phyloP scores from a whole-genome alignment of 2,329 filamentous ascomycete genomes.

The Trichoderma koningii region DNA sequence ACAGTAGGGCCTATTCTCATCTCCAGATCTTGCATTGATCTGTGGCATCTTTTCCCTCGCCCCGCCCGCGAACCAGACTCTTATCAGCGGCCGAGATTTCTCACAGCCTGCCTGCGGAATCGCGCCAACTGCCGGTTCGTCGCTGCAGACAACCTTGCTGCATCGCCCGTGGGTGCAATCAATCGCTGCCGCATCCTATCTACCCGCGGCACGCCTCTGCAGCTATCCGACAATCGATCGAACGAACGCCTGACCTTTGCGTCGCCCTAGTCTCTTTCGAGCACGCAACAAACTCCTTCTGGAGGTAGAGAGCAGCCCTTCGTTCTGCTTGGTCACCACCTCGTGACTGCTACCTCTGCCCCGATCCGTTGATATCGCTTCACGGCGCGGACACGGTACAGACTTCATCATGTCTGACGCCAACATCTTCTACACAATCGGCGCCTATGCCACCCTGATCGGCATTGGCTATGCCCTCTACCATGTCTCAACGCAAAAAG shows the following conservation, averaged over 20 bases:
- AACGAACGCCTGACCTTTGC: constrained; percentile 14
- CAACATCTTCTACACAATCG: constrained; percentile 42
- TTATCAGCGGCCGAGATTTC: constrained; percentile 27
- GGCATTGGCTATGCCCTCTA: constrained; percentile 43
- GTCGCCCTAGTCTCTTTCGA: not conserved
- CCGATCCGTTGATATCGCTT: not conserved
- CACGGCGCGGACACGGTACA: not conserved
- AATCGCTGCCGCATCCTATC: constrained; percentile 12
- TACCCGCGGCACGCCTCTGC: constrained; percentile 17
- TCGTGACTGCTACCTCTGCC: not conserved
- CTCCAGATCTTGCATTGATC: not conserved
- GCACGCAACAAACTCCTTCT: not conserved
- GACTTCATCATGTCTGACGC: constrained; percentile 39
- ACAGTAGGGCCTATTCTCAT: not conserved
- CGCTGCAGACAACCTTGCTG: constrained; percentile 25
- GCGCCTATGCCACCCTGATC: constrained; percentile 43
- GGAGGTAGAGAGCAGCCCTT: constrained; percentile 5
- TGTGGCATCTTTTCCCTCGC: not conserved
- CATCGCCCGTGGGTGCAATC: constrained; percentile 23
- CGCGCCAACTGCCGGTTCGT: constrained; percentile 12
- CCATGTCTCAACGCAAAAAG: constrained; percentile 41
- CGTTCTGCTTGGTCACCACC: not conserved
- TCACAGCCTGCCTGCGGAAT: constrained; percentile 12
- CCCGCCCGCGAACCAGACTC: constrained; percentile 2
- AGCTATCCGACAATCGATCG: constrained; percentile 21